Evolutionary conservation across 257 asterid species (phyloP).

Genomic region (Eucommia ulmoides): DNA sequence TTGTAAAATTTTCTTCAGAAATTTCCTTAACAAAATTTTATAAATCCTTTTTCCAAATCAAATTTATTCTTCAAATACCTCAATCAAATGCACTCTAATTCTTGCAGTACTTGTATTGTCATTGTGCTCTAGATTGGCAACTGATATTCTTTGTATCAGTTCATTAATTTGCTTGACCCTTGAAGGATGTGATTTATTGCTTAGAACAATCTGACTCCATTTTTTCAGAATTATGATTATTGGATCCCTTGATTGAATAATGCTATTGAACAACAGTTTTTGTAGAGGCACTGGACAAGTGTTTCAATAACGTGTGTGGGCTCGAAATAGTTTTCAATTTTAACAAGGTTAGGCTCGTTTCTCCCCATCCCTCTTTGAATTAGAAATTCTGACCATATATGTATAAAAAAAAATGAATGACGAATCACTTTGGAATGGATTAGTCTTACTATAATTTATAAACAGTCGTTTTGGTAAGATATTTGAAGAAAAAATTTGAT

Average conservation of each 20-base stretch:
- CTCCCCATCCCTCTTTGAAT: too few species aligned
- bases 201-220: neutral
- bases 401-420: too few species aligned
- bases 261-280: constrained; percentile 44
- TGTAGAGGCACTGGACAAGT: constrained; percentile 89
- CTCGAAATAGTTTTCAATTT: constrained; percentile 86
- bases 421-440: too few species aligned
- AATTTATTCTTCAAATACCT: too few species aligned
- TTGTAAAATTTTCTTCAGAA: too few species aligned
- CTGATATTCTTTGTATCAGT: neutral
- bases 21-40: too few species aligned
- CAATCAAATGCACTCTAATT: neutral
- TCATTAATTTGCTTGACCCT: neutral
- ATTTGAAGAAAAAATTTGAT: too few species aligned
- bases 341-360: constrained; percentile 53
- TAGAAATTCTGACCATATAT: too few species aligned
- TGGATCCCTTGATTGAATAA: neutral
- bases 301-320: constrained; percentile 88
- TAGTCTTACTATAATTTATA: too few species aligned
- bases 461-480: too few species aligned
- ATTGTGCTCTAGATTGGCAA: neutral
- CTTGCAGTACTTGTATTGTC: neutral
- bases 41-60: too few species aligned
- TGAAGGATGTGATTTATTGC: neutral
- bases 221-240: neutral